A percentile compares a stretch with the other conserved stretches of the same genome.
These are phyloP conservation scores for Colletotrichum australisinense DNA, from an alignment of 2,329 filamentous ascomycete genomes.

Conservation along the genomic window DNA sequence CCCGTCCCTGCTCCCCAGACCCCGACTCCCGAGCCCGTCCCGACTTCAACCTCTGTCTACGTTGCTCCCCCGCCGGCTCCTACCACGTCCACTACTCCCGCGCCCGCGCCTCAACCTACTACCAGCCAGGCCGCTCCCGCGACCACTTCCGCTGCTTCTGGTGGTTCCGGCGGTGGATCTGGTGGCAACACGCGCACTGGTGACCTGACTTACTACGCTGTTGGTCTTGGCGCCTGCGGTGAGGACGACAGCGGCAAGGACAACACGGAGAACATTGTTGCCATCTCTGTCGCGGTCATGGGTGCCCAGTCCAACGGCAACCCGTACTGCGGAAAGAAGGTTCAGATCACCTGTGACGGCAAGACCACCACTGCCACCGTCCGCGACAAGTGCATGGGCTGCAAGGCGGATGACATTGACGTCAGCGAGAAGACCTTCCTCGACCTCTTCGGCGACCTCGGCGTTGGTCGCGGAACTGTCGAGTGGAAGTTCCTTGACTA, in stretches of 20 bases:
- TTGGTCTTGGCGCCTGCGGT: constrained; percentile 78
- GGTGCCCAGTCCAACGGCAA: constrained; percentile 73
- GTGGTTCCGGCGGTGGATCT: constrained; percentile 35
- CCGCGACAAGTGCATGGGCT: constrained; percentile 82
- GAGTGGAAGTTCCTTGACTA: constrained; percentile 60
- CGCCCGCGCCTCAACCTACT: constrained; percentile 27
- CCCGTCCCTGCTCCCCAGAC: constrained; percentile 38
- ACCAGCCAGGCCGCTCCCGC: constrained; percentile 29
- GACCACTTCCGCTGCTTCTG: constrained; percentile 13
- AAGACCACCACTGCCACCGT: constrained; percentile 69
- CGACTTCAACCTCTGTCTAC: constrained; percentile 25
- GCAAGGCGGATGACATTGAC: constrained; percentile 67
- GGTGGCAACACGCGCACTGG: constrained; percentile 59
- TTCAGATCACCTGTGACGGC: constrained; percentile 72
- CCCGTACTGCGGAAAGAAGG: constrained; percentile 75
- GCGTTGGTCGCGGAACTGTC: constrained; percentile 53
- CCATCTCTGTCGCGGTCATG: constrained; percentile 75
- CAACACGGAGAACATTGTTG: constrained; percentile 70
- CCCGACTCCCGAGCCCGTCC: constrained; percentile 37
- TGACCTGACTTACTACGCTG: constrained; percentile 79
- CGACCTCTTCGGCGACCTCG: constrained; percentile 61
- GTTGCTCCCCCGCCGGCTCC: constrained; percentile 19
- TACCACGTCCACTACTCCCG: constrained; percentile 29
- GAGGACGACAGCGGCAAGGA: constrained; percentile 68
- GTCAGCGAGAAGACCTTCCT: constrained; percentile 67